phyloP scores from a whole-genome alignment of 371 early-diverging fungal species.

The Rhizomucor pusillus region DNA sequence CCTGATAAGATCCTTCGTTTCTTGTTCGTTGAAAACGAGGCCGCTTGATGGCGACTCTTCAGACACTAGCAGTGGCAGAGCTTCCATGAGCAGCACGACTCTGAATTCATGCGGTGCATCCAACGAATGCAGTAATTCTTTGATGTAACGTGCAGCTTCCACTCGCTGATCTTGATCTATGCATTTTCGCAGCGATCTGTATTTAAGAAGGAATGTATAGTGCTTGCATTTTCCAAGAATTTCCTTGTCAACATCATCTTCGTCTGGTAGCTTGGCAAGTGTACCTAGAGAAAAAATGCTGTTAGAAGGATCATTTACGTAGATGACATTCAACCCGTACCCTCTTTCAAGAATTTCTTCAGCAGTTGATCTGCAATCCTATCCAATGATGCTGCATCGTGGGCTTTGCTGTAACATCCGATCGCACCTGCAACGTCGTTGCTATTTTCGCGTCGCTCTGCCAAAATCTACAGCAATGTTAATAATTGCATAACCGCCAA shows the following conservation, averaged over 20 bases:
- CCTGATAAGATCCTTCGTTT: slow-evolving; percentile 13
- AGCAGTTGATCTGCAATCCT: slow-evolving; percentile 16
- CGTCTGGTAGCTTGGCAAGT: slow-evolving; percentile 12
- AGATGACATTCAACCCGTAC: slow-evolving; percentile 6
- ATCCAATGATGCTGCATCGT: slow-evolving; percentile 20
- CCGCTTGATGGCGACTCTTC: background rate
- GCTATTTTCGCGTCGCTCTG: slow-evolving; percentile 17
- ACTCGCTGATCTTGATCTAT: slow-evolving; percentile 1
- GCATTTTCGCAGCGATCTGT: slow-evolving; percentile 11
- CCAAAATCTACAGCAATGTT: slow-evolving; percentile 8
- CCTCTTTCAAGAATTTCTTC: slow-evolving; percentile 16
- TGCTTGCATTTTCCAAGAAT: slow-evolving; percentile 13
- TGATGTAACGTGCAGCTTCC: slow-evolving; percentile 5
- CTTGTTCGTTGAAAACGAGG: slow-evolving; percentile 11
- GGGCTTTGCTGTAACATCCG: slow-evolving; percentile 21
- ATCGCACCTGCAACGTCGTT: slow-evolving; percentile 15
- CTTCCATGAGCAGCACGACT: slow-evolving; percentile 13
- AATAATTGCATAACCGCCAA: background rate
- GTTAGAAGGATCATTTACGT: too few relatives aligned
- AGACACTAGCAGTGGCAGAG: slow-evolving; percentile 11
- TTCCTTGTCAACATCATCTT: slow-evolving; percentile 7
- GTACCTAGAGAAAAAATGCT: slow-evolving; percentile 3
- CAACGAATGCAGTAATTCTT: slow-evolving; percentile 5
- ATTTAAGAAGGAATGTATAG: slow-evolving; percentile 20
- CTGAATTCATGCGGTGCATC: slow-evolving; percentile 16